A percentile compares a stretch with the other conserved stretches of the same genome.
phyloP scores from a whole-genome alignment of 345 rosid genomes.

The Passiflora organensis region DNA sequence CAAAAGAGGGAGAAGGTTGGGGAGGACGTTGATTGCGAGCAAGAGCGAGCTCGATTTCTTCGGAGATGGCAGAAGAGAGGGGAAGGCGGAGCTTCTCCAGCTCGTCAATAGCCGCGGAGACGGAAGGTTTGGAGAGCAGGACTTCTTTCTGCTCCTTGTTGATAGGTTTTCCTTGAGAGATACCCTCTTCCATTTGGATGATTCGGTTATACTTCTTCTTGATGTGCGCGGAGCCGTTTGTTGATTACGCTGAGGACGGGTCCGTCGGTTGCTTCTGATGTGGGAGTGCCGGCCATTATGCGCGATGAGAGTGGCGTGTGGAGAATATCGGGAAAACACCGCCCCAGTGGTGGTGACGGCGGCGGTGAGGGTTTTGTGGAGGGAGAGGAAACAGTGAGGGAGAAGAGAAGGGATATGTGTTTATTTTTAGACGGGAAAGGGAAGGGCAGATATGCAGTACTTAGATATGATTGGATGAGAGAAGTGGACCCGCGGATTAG shows the following conservation, averaged over 20 bases:
- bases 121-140: conserved; percentile 71
- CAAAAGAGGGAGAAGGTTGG: conserved; percentile 1
- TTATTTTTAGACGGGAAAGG: too few relatives aligned
- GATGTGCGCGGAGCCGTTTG: conserved; percentile 90
- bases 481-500: too few relatives aligned
- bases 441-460: too few relatives aligned
- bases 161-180: conserved; percentile 71
- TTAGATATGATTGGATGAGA: too few relatives aligned
- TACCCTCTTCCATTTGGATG: conserved; percentile 70
- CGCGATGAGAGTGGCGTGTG: background rate
- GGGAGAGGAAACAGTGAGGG: background rate
- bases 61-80: conserved; percentile 56
- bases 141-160: conserved; percentile 85
- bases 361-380: background rate
- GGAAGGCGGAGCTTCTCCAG: conserved; percentile 81
- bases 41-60: conserved; percentile 54
- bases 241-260: conserved; percentile 74
- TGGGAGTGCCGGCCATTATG: conserved; percentile 26
- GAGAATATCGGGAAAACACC: background rate
- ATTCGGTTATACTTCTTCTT: conserved; percentile 85
- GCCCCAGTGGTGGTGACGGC: background rate
- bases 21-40: conserved; percentile 1
- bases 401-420: too few relatives aligned
- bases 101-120: conserved; percentile 65
- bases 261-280: conserved; percentile 51